phyloP scores from a whole-genome alignment of 768 basidiomycete genomes.

The Amanita thiersii region DNA sequence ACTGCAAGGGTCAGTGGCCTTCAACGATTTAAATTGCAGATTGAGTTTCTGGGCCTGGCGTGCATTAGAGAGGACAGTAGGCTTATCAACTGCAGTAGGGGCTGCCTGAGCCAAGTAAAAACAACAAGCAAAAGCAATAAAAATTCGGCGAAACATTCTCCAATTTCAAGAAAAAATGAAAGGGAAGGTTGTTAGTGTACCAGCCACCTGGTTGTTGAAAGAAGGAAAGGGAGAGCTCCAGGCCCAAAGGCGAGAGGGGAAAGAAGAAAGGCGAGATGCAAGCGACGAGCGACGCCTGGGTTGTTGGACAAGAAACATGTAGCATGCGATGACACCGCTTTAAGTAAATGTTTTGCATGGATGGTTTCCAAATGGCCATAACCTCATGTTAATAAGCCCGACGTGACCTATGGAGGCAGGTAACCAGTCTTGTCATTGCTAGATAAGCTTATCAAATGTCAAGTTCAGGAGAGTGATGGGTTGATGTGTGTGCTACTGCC shows the following conservation, averaged over 20 bases:
- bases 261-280: slow-evolving; percentile 11
- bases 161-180: slow-evolving; percentile 5
- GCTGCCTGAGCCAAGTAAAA: slow-evolving; percentile 18
- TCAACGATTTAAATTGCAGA: slow-evolving; percentile 31
- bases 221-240: slow-evolving; percentile 20
- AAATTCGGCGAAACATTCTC: slow-evolving; percentile 16
- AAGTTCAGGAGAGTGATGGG: too few species aligned
- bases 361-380: too few species aligned
- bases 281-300: neutral
- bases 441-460: too few species aligned
- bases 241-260: slow-evolving; percentile 21
- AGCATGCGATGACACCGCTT: neutral
- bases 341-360: neutral
- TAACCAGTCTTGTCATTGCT: too few species aligned
- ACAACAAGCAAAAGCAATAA: slow-evolving; percentile 14
- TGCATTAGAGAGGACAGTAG: slow-evolving; percentile 39
- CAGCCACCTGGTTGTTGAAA: neutral
- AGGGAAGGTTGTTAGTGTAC: slow-evolving; percentile 6
- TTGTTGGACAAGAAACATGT: neutral
- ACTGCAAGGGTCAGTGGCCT: slow-evolving; percentile 33
- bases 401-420: too few species aligned
- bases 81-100: slow-evolving; percentile 29
- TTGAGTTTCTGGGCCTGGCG: slow-evolving; percentile 45
- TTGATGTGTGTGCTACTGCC: too few species aligned
- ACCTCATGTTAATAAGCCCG: too few species aligned